phyloP scores from a whole-genome alignment of 805 yeast genomes.

The Schizosaccharomyces octosporus region DNA sequence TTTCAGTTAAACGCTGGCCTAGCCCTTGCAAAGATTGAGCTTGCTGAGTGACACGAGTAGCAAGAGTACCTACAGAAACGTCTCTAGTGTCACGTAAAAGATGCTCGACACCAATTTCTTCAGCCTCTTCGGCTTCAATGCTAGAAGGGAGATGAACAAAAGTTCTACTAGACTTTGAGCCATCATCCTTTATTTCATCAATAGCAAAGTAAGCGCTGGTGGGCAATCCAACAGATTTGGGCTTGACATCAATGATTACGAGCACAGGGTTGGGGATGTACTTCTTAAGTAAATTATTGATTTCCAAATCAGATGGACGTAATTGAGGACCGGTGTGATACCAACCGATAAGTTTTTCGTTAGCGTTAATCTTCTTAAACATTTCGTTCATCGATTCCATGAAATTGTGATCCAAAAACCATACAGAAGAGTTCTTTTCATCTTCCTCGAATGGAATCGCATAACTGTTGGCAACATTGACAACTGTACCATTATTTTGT shows the following conservation, averaged over 20 bases:
- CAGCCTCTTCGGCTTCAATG: slow-evolving; percentile 96
- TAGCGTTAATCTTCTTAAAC: slow-evolving; percentile 94
- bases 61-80: slow-evolving; percentile 82
- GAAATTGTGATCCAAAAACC: slow-evolving; percentile 93
- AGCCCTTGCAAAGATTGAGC: slow-evolving; percentile 70
- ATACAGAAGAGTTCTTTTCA: slow-evolving; percentile 66
- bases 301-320: slow-evolving; percentile 64
- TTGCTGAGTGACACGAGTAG: slow-evolving; percentile 70
- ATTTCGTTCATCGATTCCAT: slow-evolving; percentile 91
- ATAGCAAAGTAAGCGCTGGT: slow-evolving; percentile 85
- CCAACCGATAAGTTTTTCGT: slow-evolving; percentile 95
- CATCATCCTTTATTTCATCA: slow-evolving; percentile 90
- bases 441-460: slow-evolving; percentile 97
- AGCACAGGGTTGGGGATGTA: slow-evolving; percentile 62
- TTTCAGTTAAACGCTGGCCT: slow-evolving; percentile 52
- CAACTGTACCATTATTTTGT: slow-evolving; percentile 29
- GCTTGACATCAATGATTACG: slow-evolving; percentile 77
- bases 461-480: slow-evolving; percentile 71
- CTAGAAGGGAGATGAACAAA: slow-evolving; percentile 80
- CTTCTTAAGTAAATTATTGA: slow-evolving; percentile 68
- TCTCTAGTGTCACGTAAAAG: slow-evolving; percentile 80
- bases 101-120: slow-evolving; percentile 97
- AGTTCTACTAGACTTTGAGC: slow-evolving; percentile 74
- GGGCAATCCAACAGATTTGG: slow-evolving; percentile 67
- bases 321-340: slow-evolving; percentile 93